Evolutionary conservation across 1,284 basidiomycete genomes (phyloP).

Genomic region (Gomphus bonarii): DNA sequence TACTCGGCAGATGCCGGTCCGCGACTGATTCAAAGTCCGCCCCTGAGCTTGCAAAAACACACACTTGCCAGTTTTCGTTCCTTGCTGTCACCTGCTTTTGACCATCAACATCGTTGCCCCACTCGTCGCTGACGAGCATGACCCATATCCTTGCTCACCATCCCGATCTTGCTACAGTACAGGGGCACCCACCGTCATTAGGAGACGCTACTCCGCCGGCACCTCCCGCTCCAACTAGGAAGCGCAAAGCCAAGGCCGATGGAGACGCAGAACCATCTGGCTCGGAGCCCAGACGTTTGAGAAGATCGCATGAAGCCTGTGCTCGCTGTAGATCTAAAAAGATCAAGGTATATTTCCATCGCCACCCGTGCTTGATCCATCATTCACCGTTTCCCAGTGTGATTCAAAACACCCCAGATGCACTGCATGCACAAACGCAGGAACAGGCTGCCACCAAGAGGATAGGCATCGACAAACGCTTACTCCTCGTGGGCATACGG

Average conservation of each 20-base stretch:
- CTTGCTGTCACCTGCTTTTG: constrained; percentile 2
- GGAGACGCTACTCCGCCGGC: constrained; percentile 22
- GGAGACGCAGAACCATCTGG: constrained; percentile 41
- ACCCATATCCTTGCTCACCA: constrained; percentile 13
- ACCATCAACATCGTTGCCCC: constrained; percentile 6
- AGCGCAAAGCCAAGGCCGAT: constrained; percentile 42
- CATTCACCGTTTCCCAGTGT: constrained; percentile 33
- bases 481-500: constrained; percentile 70
- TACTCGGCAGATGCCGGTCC: constrained; percentile 8
- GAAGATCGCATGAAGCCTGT: constrained; percentile 80
- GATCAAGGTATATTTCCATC: constrained; percentile 62
- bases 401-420: constrained; percentile 79
- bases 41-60: constrained; percentile 1
- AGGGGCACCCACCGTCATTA: constrained; percentile 24
- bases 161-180: constrained; percentile 10
- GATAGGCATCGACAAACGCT: constrained; percentile 75
- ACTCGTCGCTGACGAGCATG: constrained; percentile 9
- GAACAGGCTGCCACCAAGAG: constrained; percentile 70
- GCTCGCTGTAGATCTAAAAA: constrained; percentile 83
- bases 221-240: constrained; percentile 24
- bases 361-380: constrained; percentile 17
- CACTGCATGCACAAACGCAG: constrained; percentile 69
- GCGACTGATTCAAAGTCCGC: constrained; percentile 6
- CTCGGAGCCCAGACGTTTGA: constrained; percentile 64
- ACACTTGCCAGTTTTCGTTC: background rate